A percentile compares a stretch with the other conserved stretches of the same genome.
Conservation (phyloP, 805 yeast species). For the Metschnikowia orientalis region DNA sequence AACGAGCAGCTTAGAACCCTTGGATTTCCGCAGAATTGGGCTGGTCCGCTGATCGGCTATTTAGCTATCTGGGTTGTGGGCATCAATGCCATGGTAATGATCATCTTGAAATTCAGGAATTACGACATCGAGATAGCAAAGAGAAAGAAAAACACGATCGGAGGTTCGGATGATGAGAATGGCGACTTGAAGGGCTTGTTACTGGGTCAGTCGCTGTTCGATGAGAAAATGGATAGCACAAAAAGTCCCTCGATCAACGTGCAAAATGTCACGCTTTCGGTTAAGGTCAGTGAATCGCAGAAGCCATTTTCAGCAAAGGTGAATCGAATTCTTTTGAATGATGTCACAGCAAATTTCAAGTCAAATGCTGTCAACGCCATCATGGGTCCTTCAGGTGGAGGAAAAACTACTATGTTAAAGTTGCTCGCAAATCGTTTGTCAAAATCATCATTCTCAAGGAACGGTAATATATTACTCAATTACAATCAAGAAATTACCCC, state of each 20-base stretch:
- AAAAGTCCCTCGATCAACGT: conserved; percentile 13
- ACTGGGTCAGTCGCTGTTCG: conserved; percentile 6
- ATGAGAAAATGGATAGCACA: conserved; percentile 7
- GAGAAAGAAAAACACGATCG: conserved; percentile 30
- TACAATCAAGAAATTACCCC: conserved; percentile 22
- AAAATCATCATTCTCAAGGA: conserved; percentile 18
- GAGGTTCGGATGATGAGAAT: conserved; percentile 13
- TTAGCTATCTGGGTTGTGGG: conserved; percentile 56
- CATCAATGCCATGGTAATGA: conserved; percentile 45
- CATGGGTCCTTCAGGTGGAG: conserved; percentile 81
- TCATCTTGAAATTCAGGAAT: conserved; percentile 45
- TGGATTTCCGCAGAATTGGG: conserved; percentile 66
- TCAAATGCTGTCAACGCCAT: conserved; percentile 63
- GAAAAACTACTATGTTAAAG: conserved; percentile 66
- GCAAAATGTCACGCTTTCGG: conserved; percentile 12
- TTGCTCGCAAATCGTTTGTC: conserved; percentile 55
- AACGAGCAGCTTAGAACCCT: conserved; percentile 46
- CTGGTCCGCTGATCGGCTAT: conserved; percentile 57
- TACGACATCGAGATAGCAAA: conserved; percentile 51
- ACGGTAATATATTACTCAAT: conserved; percentile 28
- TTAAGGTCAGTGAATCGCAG: conserved; percentile 14
- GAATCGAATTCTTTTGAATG: conserved; percentile 26
- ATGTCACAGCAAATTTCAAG: conserved; percentile 48
- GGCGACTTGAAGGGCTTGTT: neutral
- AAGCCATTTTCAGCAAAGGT: conserved; percentile 6